A percentile compares a stretch with the other conserved stretches of the same genome.
Evolutionary conservation across 2,329 filamentous ascomycete genomes (phyloP).

Genomic region (Calonectria multiphialidica): DNA sequence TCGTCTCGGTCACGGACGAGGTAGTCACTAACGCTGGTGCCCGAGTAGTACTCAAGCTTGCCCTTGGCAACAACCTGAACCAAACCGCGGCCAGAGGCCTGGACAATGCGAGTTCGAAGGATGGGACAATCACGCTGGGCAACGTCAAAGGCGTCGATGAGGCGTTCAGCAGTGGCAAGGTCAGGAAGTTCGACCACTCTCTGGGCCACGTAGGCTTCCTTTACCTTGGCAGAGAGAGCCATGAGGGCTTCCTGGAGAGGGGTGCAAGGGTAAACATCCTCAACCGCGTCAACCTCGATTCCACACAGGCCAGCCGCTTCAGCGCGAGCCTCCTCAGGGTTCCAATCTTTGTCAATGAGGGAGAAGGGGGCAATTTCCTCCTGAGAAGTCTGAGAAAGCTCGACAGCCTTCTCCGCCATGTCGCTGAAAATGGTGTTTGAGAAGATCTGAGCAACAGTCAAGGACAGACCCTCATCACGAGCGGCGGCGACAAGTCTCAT

Average conservation of each 20-base stretch:
- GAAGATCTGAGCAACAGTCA: conserved; percentile 62
- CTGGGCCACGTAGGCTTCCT: conserved; percentile 65
- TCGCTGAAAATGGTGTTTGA: conserved; percentile 56
- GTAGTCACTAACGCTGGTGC: conserved; percentile 53
- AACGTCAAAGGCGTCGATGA: conserved; percentile 57
- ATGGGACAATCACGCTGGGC: conserved; percentile 54
- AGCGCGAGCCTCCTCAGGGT: conserved; percentile 45
- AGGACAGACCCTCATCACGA: conserved; percentile 50
- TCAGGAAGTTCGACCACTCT: conserved; percentile 56
- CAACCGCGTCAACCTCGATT: conserved; percentile 50
- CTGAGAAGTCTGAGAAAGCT: conserved; percentile 36
- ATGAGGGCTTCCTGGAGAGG: conserved; percentile 67
- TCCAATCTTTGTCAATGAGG: conserved; percentile 52
- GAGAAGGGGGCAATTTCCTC: conserved; percentile 53
- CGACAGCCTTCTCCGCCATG: conserved; percentile 53
- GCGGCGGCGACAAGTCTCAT: conserved; percentile 63
- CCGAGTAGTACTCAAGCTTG: conserved; percentile 50
- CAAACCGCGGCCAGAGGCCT: conserved; percentile 56
- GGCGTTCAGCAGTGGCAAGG: conserved; percentile 48
- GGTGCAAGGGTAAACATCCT: conserved; percentile 68
- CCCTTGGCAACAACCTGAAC: conserved; percentile 61
- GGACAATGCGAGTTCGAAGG: conserved; percentile 62
- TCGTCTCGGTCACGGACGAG: conserved; percentile 54
- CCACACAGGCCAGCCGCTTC: conserved; percentile 57
- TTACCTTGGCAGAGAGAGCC: conserved; percentile 63